These are phyloP conservation scores for Dryadomyces sulphureus DNA, from an alignment of 2,329 filamentous ascomycete genomes.

Conservation along the genomic window DNA sequence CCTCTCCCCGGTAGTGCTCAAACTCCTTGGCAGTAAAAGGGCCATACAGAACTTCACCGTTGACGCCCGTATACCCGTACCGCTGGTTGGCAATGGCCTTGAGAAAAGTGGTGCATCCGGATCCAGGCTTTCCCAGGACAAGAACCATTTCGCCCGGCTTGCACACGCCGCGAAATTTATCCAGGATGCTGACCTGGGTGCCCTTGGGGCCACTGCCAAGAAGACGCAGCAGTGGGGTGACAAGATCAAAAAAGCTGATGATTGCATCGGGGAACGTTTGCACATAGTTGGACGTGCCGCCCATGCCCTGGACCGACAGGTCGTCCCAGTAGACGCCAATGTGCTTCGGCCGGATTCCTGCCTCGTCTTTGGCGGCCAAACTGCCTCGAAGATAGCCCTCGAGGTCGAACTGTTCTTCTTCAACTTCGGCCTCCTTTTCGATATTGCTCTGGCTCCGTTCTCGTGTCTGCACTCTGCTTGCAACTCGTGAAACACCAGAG, in stretches of 20 bases:
- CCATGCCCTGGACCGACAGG: slow-evolving; percentile 61
- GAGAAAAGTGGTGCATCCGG: slow-evolving; percentile 55
- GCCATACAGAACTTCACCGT: slow-evolving; percentile 63
- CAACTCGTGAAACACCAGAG: slow-evolving; percentile 39
- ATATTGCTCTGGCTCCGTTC: slow-evolving; percentile 35
- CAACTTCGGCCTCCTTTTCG: slow-evolving; percentile 33
- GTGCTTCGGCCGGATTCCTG: slow-evolving; percentile 68
- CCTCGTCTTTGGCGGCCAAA: slow-evolving; percentile 54
- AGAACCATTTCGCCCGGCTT: slow-evolving; percentile 81
- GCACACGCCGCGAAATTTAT: slow-evolving; percentile 55
- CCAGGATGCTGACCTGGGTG: slow-evolving; percentile 56
- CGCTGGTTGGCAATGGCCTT: slow-evolving; percentile 55
- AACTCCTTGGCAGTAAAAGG: slow-evolving; percentile 59
- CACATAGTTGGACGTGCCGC: slow-evolving; percentile 58
- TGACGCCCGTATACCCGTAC: slow-evolving; percentile 36
- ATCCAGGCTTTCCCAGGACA: slow-evolving; percentile 64
- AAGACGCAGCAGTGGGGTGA: slow-evolving; percentile 46
- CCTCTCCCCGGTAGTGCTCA: slow-evolving; percentile 62
- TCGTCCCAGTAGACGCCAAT: slow-evolving; percentile 69
- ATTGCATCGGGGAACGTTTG: slow-evolving; percentile 67
- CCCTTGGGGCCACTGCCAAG: slow-evolving; percentile 54
- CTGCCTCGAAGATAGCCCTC: slow-evolving; percentile 60
- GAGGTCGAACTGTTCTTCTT: slow-evolving; percentile 54
- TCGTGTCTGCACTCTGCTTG: slow-evolving; percentile 26
- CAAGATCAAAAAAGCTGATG: slow-evolving; percentile 60